Evolutionary conservation across 2,329 filamentous ascomycete species (phyloP).

Genomic region (Ustulina deusta): DNA sequence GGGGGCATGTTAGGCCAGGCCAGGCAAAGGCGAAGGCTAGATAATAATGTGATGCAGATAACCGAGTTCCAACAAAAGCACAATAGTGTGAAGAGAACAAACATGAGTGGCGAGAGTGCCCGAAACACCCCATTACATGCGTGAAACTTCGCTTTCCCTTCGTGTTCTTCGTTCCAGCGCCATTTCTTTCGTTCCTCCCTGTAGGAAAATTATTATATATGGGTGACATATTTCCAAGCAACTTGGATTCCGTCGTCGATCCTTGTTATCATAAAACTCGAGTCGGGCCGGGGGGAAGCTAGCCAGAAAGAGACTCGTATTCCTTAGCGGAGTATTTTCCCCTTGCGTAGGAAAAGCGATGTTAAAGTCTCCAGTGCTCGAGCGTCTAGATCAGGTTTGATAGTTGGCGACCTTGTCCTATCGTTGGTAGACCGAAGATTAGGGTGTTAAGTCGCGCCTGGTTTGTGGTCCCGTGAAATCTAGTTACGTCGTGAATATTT

Average conservation of each 20-base stretch:
- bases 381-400: background rate
- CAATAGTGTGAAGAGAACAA: background rate
- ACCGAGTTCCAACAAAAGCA: slow-evolving; percentile 23
- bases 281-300: background rate
- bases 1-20: background rate
- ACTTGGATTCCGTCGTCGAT: background rate
- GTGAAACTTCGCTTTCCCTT: background rate
- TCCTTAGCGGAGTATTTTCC: background rate
- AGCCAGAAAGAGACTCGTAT: background rate
- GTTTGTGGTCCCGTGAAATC: background rate
- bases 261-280: background rate
- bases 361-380: background rate
- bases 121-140: background rate
- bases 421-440: background rate
- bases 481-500: background rate
- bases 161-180: slow-evolving; percentile 9
- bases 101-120: background rate
- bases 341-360: background rate
- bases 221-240: background rate
- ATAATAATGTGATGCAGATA: slow-evolving; percentile 16
- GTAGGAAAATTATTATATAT: background rate
- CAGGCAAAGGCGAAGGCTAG: slow-evolving; percentile 9
- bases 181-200: background rate
- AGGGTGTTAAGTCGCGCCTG: background rate
- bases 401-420: background rate